Evolutionary conservation across 768 basidiomycete species (phyloP).

Genomic region (Boletales sp.): DNA sequence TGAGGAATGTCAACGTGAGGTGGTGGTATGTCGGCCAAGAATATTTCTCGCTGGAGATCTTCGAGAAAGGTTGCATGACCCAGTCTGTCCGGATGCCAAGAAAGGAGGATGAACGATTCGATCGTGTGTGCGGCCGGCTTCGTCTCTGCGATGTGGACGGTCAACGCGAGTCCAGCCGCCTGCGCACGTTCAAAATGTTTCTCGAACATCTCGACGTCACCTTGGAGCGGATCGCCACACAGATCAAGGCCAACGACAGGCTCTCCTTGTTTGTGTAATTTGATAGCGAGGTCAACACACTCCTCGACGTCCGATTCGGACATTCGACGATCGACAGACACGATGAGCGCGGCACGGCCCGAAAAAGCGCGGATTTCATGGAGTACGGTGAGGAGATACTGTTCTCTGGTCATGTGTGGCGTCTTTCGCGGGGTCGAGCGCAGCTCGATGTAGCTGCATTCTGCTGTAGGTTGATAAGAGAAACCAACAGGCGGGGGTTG

Average conservation of each 20-base stretch:
- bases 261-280: slow-evolving; percentile 52
- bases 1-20: slow-evolving; percentile 10
- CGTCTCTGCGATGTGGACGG: slow-evolving; percentile 85
- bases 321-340: slow-evolving; percentile 79
- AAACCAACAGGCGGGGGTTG: slow-evolving; percentile 21
- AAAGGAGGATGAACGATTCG: slow-evolving; percentile 62
- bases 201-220: slow-evolving; percentile 51
- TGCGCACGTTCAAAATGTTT: slow-evolving; percentile 53
- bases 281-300: slow-evolving; percentile 53
- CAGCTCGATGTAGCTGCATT: slow-evolving; percentile 77
- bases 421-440: slow-evolving; percentile 73
- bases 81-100: slow-evolving; percentile 61
- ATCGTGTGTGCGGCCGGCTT: slow-evolving; percentile 46
- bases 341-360: slow-evolving; percentile 56
- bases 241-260: slow-evolving; percentile 77
- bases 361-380: slow-evolving; percentile 59
- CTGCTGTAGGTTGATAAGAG: slow-evolving; percentile 37
- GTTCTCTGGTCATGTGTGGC: slow-evolving; percentile 49
- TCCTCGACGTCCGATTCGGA: slow-evolving; percentile 44
- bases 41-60: slow-evolving; percentile 49
- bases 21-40: slow-evolving; percentile 36
- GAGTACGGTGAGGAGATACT: slow-evolving; percentile 66
- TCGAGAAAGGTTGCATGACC: slow-evolving; percentile 83
- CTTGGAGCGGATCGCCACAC: slow-evolving; percentile 69
- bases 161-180: slow-evolving; percentile 63